Conservation (phyloP, 140 eudicot genomes). For the Anethum foeniculum region DNA sequence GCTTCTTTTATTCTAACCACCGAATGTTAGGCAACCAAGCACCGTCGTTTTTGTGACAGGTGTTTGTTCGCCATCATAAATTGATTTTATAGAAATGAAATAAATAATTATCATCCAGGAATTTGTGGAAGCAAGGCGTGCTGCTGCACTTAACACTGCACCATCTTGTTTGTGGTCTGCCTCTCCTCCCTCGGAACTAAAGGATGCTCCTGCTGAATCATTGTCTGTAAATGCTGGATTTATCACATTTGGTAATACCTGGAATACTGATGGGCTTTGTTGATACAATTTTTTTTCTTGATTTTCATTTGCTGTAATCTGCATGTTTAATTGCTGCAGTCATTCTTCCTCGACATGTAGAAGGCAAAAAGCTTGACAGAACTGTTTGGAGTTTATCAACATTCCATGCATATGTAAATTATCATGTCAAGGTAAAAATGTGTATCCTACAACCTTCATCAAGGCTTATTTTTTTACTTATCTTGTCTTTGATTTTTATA, state of each 20-base stretch:
- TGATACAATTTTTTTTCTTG: slow-evolving; percentile 8
- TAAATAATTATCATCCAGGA: slow-evolving; percentile 40
- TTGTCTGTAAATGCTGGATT: slow-evolving; percentile 89
- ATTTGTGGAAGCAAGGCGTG: slow-evolving; percentile 87
- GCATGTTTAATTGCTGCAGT: slow-evolving; percentile 40
- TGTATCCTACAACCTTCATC: neutral
- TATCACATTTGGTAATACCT: slow-evolving; percentile 75
- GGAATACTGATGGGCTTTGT: slow-evolving; percentile 1
- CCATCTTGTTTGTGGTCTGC: slow-evolving; percentile 88
- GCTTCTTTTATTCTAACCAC: neutral
- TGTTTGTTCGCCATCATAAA: neutral
- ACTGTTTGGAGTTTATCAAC: slow-evolving; percentile 94
- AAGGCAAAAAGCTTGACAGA: slow-evolving; percentile 81
- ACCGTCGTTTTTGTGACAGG: neutral
- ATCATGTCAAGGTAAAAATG: slow-evolving; percentile 81
- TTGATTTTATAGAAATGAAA: neutral
- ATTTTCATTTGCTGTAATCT: neutral
- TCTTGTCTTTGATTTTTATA: neutral
- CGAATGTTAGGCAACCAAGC: neutral
- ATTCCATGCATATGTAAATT: slow-evolving; percentile 88
- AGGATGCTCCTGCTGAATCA: slow-evolving; percentile 61
- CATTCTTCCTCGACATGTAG: slow-evolving; percentile 85
- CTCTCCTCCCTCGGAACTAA: slow-evolving; percentile 75
- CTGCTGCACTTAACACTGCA: slow-evolving; percentile 73
- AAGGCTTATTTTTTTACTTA: neutral